These are phyloP conservation scores for Cercospora sp. DNA, from an alignment of 2,329 filamentous ascomycete species.

Conservation along the genomic window DNA sequence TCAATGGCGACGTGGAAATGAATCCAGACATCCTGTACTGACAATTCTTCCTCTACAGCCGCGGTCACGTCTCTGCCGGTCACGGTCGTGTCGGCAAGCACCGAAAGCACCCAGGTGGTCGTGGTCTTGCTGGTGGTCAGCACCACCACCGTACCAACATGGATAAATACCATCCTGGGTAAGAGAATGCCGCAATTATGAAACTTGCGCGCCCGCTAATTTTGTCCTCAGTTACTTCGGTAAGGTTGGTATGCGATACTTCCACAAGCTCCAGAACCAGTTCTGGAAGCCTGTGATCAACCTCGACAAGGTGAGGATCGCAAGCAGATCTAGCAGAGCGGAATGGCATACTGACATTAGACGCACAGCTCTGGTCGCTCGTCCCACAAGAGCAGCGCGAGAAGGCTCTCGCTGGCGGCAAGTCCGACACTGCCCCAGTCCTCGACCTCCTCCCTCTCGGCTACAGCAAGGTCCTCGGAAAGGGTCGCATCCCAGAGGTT, in stretches of 20 bases:
- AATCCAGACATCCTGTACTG: neutral
- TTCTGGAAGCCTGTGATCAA: slow-evolving; percentile 99
- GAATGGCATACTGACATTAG: neutral
- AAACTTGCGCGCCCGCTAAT: neutral
- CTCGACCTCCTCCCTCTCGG: slow-evolving; percentile 96
- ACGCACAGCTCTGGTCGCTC: slow-evolving; percentile 81
- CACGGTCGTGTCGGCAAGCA: slow-evolving; percentile 99
- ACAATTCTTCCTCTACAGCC: slow-evolving; percentile 52
- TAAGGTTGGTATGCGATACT: slow-evolving; percentile 67
- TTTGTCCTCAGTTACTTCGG: slow-evolving; percentile 60
- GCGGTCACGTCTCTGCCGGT: slow-evolving; percentile 97
- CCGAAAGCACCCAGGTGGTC: slow-evolving; percentile 81
- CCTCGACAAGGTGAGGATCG: slow-evolving; percentile 81
- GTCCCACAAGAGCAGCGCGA: slow-evolving; percentile 91
- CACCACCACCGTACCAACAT: slow-evolving; percentile 96
- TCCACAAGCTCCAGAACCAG: slow-evolving; percentile 94
- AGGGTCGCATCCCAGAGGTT: slow-evolving; percentile 91
- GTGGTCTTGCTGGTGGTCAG: slow-evolving; percentile 94
- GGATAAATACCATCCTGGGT: slow-evolving; percentile 88
- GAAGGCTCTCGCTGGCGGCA: slow-evolving; percentile 81
- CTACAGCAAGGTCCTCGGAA: slow-evolving; percentile 98
- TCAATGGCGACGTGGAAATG: slow-evolving; percentile 5
- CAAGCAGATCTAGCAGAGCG: neutral
- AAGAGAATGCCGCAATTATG: neutral
- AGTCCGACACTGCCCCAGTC: slow-evolving; percentile 92